phyloP scores from a whole-genome alignment of 371 early-diverging fungal genomes.

The Circinella minor region DNA sequence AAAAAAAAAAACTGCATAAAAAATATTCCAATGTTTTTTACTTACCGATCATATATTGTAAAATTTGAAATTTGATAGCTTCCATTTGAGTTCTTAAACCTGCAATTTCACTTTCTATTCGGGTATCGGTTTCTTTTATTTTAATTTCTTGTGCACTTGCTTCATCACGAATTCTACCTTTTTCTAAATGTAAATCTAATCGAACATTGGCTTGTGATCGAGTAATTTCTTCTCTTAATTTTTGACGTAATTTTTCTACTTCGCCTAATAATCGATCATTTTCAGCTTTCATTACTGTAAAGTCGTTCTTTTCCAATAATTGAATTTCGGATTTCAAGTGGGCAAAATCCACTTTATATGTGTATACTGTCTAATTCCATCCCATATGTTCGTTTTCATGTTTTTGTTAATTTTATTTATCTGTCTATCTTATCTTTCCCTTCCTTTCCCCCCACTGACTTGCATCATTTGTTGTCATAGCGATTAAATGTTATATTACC shows the following conservation, averaged over 20 bases:
- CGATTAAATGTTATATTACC: conserved; percentile 30
- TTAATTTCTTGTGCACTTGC: conserved; percentile 83
- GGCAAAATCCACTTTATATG: conserved; percentile 90
- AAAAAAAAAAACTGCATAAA: neutral
- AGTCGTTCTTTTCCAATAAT: conserved; percentile 91
- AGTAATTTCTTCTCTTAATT: conserved; percentile 82
- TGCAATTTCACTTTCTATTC: conserved; percentile 89
- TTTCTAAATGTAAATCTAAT: conserved; percentile 88
- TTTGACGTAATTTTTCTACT: conserved; percentile 79
- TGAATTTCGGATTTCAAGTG: conserved; percentile 88
- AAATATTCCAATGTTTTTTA: neutral
- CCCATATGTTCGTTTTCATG: no score
- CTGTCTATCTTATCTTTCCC: no score
- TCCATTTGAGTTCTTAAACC: conserved; percentile 89
- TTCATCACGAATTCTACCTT: conserved; percentile 88
- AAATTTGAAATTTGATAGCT: conserved; percentile 84
- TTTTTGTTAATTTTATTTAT: no score
- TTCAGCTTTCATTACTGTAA: conserved; percentile 82
- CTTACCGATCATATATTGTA: conserved; percentile 79
- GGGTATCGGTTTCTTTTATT: conserved; percentile 86
- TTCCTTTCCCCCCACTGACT: no score
- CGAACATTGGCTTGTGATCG: conserved; percentile 87
- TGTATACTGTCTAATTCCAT: conserved; percentile 69
- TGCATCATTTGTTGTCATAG: no score
- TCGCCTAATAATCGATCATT: conserved; percentile 80